These are phyloP conservation scores for Amphicarpaea edgeworthii DNA, from an alignment of 306 rosid species.

Conservation along the genomic window DNA sequence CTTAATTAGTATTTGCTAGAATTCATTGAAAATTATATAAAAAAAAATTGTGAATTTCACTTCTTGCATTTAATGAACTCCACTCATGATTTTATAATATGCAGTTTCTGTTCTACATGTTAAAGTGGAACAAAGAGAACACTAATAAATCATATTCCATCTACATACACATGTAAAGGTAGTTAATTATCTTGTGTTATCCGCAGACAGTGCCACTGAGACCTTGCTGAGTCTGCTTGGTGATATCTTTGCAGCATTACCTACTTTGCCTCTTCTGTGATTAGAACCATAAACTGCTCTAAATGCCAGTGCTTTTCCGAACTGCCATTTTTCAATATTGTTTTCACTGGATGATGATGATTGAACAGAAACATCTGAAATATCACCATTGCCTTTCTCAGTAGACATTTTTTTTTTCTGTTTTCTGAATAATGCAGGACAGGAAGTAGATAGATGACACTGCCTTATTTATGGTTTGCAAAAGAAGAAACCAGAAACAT, in stretches of 20 bases:
- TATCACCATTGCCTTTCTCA: conserved; percentile 46
- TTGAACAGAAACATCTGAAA: conserved; percentile 39
- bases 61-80: too few relatives aligned
- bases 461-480: conserved; percentile 47
- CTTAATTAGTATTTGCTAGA: too few relatives aligned
- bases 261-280: conserved; percentile 46
- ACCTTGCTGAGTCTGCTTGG: conserved; percentile 81
- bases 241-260: conserved; percentile 39
- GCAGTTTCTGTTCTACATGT: conserved; percentile 1
- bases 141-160: not conserved
- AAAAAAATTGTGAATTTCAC: too few relatives aligned
- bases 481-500: conserved; percentile 15
- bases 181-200: conserved; percentile 23
- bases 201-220: conserved; percentile 49
- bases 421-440: not conserved
- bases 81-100: not conserved
- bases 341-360: conserved; percentile 39
- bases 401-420: conserved; percentile 55
- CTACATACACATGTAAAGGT: not conserved
- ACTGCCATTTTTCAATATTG: conserved; percentile 37
- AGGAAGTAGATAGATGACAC: conserved; percentile 9
- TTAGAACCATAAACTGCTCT: conserved; percentile 57
- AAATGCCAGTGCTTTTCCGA: conserved; percentile 62
- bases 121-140: not conserved
- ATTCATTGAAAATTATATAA: too few relatives aligned